phyloP scores from a whole-genome alignment of 164 flowering plant species.

The Aristolochia californica region DNA sequence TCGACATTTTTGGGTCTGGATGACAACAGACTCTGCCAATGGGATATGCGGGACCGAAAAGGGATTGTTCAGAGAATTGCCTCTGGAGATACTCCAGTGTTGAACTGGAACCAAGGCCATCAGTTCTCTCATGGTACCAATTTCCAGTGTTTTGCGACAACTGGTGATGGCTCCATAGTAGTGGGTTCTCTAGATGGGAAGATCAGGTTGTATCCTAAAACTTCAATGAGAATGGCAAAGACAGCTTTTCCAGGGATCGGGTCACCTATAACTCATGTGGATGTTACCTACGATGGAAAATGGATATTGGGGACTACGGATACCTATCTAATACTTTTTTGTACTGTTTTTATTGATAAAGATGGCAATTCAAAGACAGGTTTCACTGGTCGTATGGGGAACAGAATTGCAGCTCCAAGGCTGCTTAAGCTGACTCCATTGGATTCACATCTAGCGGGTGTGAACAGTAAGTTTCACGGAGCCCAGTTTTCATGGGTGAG shows the following conservation, averaged over 20 bases:
- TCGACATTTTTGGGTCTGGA: slow-evolving; percentile 90
- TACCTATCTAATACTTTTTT: slow-evolving; percentile 79
- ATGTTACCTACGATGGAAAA: slow-evolving; percentile 95
- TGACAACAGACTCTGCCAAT: slow-evolving; percentile 76
- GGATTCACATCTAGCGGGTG: slow-evolving; percentile 86
- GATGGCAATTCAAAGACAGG: slow-evolving; percentile 90
- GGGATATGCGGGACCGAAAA: slow-evolving; percentile 89
- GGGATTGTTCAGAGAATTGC: slow-evolving; percentile 79
- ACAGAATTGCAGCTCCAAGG: slow-evolving; percentile 83
- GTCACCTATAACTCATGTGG: slow-evolving; percentile 89
- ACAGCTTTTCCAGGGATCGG: slow-evolving; percentile 99
- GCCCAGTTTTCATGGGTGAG: slow-evolving; percentile 98
- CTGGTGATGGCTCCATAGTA: slow-evolving; percentile 96
- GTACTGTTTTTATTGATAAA: slow-evolving; percentile 77
- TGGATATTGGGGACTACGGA: slow-evolving; percentile 97
- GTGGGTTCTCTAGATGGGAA: slow-evolving; percentile 98
- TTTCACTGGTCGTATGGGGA: slow-evolving; percentile 84
- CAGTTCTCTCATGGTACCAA: slow-evolving; percentile 83
- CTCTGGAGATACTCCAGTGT: slow-evolving; percentile 41
- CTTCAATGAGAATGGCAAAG: slow-evolving; percentile 89
- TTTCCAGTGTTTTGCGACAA: slow-evolving; percentile 84
- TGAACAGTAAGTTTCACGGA: slow-evolving; percentile 64
- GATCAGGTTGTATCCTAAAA: slow-evolving; percentile 78
- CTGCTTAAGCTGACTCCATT: slow-evolving; percentile 83
- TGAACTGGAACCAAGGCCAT: slow-evolving; percentile 92